Base-by-base conservation (phyloP, 176 grass and related monocot genomes). In the Alloteropsis semialata region DNA sequence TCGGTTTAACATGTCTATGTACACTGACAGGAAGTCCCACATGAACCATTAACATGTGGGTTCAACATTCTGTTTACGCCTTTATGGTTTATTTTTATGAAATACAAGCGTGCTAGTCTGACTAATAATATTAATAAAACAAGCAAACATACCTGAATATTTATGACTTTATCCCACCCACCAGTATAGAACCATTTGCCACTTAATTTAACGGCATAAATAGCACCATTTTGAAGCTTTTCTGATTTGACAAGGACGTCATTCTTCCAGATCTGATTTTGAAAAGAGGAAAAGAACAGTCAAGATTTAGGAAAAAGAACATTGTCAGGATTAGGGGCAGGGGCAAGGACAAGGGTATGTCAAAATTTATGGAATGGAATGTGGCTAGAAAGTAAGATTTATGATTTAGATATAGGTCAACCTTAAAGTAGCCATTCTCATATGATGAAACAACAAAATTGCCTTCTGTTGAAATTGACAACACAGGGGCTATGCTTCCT, bases 401-500 rank as follows among this genome's bases (percentile, higher is more conserved):
- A 75, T 72, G 46, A 32, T 72, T 66, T 29, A 78, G 34, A 38
- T 53, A 73, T 84, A 33, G 66, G 57, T 60, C 58, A 84, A 95
- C 96, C 93, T 98, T 98, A 61, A 98, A 67, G 93, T 58, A 91
- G 37, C 96, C 96, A 87, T 92, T 98, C 81, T 98, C 93, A 48
- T 91, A 86, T 4, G 96, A 91, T 59, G 96, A 91, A 87, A 86
- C 78, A 80, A 92, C 82, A 43, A 93, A 90, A 83, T 86, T 85
- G 85, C 13, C 62, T 56, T 79, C 83, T 80, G 74, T 79, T 75
- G 90, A 92, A 89, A 98, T 90, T 82, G 87, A 95, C 58, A 98
- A 87, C 87, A 98, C 87, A 68, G 96, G 96, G 56, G 93, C 82
- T 33, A 86, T 79, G 77, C 78, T 89, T 87, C 87, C 89, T 59